Evolutionary conservation across 768 basidiomycete species (phyloP).

Genomic region (Leucosporidium scottii): DNA sequence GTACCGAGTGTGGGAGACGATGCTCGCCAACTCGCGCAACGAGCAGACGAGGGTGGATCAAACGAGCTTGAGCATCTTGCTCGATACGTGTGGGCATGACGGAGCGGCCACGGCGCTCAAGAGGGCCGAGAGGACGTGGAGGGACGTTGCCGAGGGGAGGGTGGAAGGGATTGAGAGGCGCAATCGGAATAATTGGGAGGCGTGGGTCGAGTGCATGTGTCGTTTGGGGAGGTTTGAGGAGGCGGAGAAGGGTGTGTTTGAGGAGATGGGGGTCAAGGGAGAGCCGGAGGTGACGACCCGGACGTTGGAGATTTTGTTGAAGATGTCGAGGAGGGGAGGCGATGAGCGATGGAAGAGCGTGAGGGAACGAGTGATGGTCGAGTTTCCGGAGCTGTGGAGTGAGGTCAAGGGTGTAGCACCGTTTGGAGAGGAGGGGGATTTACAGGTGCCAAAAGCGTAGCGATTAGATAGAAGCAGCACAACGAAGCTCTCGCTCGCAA

Average conservation of each 20-base stretch:
- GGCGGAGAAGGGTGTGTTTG: constrained; percentile 58
- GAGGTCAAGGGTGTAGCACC: constrained; percentile 9
- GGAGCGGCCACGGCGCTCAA: constrained; percentile 43
- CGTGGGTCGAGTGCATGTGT: constrained; percentile 80
- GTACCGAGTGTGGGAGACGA: constrained; percentile 66
- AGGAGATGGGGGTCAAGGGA: constrained; percentile 50
- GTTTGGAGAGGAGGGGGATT: too few species aligned
- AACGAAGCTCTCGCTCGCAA: too few species aligned
- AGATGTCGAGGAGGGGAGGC: constrained; percentile 16
- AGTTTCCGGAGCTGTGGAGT: constrained; percentile 16
- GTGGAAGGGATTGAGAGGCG: constrained; percentile 49
- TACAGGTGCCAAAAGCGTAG: too few species aligned
- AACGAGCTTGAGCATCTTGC: constrained; percentile 67
- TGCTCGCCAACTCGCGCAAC: constrained; percentile 47
- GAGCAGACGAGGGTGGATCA: constrained; percentile 49
- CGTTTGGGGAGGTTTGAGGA: constrained; percentile 59
- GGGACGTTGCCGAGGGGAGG: constrained; percentile 44
- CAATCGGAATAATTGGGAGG: constrained; percentile 67
- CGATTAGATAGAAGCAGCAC: too few species aligned
- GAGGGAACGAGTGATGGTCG: background rate
- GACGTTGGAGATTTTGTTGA: constrained; percentile 24
- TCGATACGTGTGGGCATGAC: constrained; percentile 73
- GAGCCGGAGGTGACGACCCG: background rate
- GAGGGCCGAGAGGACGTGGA: constrained; percentile 54
- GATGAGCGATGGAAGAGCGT: background rate